Evolutionary conservation across 73 alveolate species (phyloP).

Genomic region (Diophrys appendiculata): DNA sequence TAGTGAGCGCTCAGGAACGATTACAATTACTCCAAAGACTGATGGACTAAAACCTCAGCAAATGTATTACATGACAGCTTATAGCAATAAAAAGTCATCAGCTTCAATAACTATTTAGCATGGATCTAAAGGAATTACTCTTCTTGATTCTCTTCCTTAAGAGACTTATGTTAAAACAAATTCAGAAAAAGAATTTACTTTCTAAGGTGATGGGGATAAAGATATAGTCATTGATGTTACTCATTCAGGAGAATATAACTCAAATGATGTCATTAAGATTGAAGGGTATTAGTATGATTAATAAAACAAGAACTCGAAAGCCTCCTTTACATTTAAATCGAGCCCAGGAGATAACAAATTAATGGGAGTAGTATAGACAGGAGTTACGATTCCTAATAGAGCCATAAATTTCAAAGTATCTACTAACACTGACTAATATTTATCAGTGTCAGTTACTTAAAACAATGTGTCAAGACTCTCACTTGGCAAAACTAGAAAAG

Average conservation of each 20-base stretch:
- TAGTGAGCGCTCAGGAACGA: background rate
- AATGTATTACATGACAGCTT: background rate
- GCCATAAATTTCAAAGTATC: background rate
- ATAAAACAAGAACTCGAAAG: background rate
- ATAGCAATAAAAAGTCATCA: background rate
- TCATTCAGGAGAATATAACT: background rate
- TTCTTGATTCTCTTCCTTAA: background rate
- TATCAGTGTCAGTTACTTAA: background rate
- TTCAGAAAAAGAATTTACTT: too few relatives aligned
- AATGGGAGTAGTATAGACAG: background rate
- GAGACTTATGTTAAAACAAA: background rate
- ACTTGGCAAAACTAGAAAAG: background rate
- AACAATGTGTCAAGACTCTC: background rate
- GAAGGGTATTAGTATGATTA: background rate
- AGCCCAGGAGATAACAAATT: background rate
- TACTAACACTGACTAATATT: background rate
- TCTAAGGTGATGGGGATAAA: background rate
- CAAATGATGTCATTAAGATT: background rate
- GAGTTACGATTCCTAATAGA: background rate
- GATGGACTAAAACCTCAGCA: background rate
- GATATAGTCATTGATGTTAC: background rate
- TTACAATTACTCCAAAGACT: background rate
- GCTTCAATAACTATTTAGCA: too few relatives aligned
- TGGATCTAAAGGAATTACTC: background rate
- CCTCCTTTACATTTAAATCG: background rate